Evolutionary conservation across 23 red algal genomes (phyloP), one percentile per base, ranked within the genome.

Genomic region (Agarophyton chilense): DNA sequence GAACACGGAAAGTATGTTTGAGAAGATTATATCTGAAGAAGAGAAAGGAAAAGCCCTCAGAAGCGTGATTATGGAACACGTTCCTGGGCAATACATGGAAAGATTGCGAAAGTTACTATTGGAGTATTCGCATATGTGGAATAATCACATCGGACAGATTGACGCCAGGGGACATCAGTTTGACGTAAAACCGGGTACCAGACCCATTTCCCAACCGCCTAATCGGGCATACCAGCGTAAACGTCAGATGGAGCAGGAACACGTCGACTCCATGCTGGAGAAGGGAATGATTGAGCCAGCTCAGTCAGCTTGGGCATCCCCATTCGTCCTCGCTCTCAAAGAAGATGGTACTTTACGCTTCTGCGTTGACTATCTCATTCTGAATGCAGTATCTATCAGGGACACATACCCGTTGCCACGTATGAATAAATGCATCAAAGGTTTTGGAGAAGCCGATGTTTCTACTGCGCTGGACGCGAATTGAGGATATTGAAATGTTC

Each of bases 371-470:
- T 85, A 85, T 34, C 4, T 7, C 5, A 64, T 40, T 5, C 35
- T 85, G 39, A 61, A 85, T 12, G 61, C 81, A 19, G 16, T 64
- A 28, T 33, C 81, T 16, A n/a, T 53, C 4, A 10, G 31, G 65
- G 58, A 86, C 52, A 86, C 33, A 13, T 86, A 86, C 29, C 82
- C 33, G 13, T 47, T 73, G 56, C 60, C 56, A 38, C 25, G 61
- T 24, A 85, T 85, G 42, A 12, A 85, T 63, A 56, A 85, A 32
- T 85, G 14, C 54, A 63, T 85, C 53, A 56, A 85, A 12, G 12
- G 18, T 11, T 24, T 85, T 26, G 81, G 81, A 8, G 81, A 71
- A 26, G 81, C 61, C 39, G 24, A 28, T 19, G 63, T 86, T 19
- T 86, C 74, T 12, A 46, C 52, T 4, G 74, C 51, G 63, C 82